Conservation (phyloP, 2,329 filamentous ascomycete genomes). For the Colletotrichum lentis region DNA sequence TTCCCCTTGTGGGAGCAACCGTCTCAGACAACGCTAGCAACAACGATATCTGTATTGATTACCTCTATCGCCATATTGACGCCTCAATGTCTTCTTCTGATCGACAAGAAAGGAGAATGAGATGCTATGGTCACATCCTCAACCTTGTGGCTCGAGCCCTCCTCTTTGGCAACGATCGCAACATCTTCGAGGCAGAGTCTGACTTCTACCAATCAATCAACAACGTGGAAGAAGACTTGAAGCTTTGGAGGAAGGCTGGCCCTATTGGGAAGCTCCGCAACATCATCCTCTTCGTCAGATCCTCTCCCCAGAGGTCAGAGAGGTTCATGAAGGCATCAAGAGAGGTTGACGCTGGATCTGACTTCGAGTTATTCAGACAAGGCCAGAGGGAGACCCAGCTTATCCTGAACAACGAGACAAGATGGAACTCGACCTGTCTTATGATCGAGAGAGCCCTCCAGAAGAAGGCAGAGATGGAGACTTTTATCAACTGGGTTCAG, state of each 20-base stretch:
- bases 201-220: too few species aligned
- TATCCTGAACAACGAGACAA: too few species aligned
- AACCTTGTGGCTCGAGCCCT: not conserved
- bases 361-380: not conserved
- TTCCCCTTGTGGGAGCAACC: not conserved
- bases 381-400: too few species aligned
- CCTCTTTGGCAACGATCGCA: not conserved
- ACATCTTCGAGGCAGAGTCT: not conserved
- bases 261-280: conserved; percentile 1
- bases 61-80: not conserved
- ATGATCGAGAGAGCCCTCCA: too few species aligned
- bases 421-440: too few species aligned
- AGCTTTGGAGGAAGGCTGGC: not conserved
- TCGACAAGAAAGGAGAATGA: not conserved
- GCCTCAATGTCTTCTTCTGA: too few species aligned
- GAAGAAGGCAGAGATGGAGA: too few species aligned
- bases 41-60: not conserved
- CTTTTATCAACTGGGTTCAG: too few species aligned
- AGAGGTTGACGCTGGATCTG: not conserved
- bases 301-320: not conserved
- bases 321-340: not conserved
- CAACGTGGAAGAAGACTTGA: not conserved
- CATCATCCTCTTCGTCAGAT: not conserved
- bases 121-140: conserved; percentile 1
- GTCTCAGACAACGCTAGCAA: not conserved